Evolutionary conservation across 169 alveolate genomes (phyloP).

Genomic region (Plasmodium vinckei): DNA sequence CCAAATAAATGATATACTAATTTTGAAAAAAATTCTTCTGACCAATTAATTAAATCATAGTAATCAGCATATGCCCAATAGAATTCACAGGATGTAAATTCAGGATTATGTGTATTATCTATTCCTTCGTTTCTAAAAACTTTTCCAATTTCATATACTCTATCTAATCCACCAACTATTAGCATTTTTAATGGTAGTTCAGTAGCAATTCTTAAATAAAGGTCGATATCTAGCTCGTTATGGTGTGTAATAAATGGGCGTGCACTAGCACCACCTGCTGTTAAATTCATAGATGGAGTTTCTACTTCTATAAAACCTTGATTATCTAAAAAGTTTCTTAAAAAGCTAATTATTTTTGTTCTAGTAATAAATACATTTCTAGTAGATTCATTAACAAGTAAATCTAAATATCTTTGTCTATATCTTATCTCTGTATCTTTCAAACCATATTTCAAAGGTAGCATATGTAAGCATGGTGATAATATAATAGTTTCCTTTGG

Average conservation of each 20-base stretch:
- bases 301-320: constrained; percentile 98
- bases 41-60: constrained; percentile 95
- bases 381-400: constrained; percentile 92
- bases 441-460: constrained; percentile 96
- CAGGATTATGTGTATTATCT: constrained; percentile 99
- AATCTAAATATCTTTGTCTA: constrained; percentile 97
- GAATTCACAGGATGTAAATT: constrained; percentile 99
- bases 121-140: constrained; percentile 99
- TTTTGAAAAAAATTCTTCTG: constrained; percentile 96
- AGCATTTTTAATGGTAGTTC: constrained; percentile 98
- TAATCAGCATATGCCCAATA: constrained; percentile 98
- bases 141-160: constrained; percentile 99
- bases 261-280: constrained; percentile 98
- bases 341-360: constrained; percentile 86
- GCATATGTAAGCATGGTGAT: constrained; percentile 97
- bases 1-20: constrained; percentile 93
- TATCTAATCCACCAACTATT: constrained; percentile 97
- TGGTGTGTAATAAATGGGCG: constrained; percentile 98
- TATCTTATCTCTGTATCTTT: constrained; percentile 95
- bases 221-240: constrained; percentile 96
- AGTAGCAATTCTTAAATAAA: constrained; percentile 99
- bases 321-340: constrained; percentile 91
- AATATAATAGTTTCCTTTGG: constrained; percentile 91
- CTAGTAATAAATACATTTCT: constrained; percentile 93
- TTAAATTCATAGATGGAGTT: constrained; percentile 98